Evolutionary conservation across 768 basidiomycete genomes (phyloP), one percentile per base, ranked within the genome.

Genomic region (Phlebiopsis flavidoalba): DNA sequence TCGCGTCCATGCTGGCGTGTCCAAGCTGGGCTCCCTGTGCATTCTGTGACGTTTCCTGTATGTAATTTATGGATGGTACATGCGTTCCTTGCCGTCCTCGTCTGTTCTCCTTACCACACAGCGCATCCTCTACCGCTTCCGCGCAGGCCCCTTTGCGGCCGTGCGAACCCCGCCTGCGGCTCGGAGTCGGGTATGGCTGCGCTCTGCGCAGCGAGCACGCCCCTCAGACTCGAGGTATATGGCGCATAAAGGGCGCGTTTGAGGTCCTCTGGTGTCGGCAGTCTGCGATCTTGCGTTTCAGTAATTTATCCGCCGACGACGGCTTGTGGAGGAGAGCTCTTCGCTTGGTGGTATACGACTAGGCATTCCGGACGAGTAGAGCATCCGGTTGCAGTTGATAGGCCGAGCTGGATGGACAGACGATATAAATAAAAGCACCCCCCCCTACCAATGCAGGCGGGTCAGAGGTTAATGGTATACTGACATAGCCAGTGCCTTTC

Each of bases 401-500:
- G 91, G 89, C n/a, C 6, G 90, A 92, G 14, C 73, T 68, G 3
- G 86, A 81, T 0, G 95, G 95, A 71, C 95, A n/a, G n/a, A 98
- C 19, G 89, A 90, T n/a, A 73, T 98, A 98, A 59, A 97, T 90
- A 73, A 94, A 95, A 53, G 91, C n/a, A n/a, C n/a, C n/a, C n/a
- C n/a, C n/a, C n/a, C n/a, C 89, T 93, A 63, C 7, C 11, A n/a
- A 33, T 24, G 12, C n/a, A n/a, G n/a, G 24, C 2, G 1, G 56
- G 53, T 55, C 21, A 36, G 46, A 36, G 8, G 19, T 35, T 46
- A 2, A 37, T 43, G 15, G 55, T 35, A 26, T 37, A 21, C 24
- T 43, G 35, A 12, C 45, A 47, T 40, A 46, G n/a, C n/a, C 45
- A 50, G 24, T 61, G 61, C 14, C 12, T 26, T 12, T 4, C n/a